Base-by-base conservation (phyloP, 352 stramenopile genomes). In the Globisporangium barbulae region DNA sequence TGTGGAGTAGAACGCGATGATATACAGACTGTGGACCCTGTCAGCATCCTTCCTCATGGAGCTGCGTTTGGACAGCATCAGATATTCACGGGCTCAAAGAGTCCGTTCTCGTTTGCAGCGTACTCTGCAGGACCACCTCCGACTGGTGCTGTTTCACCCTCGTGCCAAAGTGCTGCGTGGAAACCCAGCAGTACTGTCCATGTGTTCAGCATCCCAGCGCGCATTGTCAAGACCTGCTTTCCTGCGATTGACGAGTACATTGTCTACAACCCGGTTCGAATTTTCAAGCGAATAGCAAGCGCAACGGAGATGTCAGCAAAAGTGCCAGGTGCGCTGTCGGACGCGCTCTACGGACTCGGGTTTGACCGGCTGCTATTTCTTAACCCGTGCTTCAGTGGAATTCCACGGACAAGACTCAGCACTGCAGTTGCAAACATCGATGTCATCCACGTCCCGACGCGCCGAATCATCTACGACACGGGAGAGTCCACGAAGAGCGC, bases 31-130 rank as follows among this genome's bases (percentile, higher is more conserved):
- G 61, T 74, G 15, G 67, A 81, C 44, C 69, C 67, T 19, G 58
- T 86, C 4, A 76, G 73, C 33, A 71, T 83, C 44, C 61, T 86
- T 21, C 64, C 71, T 15, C 54, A 50, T 17, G 73, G 73, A 3
- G 72, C 68, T 44, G 65, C 67, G 0, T 86, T 86, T 55, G 75
- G 75, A 1, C 73, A 84, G 13, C 57, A 81, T 1, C 69, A 81
- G 25, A 68, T 86, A 39, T 68, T 83, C 21, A 75, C 75, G 7
- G 48, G 53, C 1, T 64, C 73, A 5, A 73, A 54, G 13, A 83
- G 73, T 49, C 63, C 75, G 10, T 83, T 76, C 41, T 73, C 73
- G 5, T 86, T 81, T 37, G 67, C 69, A 5, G 67, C 65, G 6
- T 83, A 76, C 44, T 67, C 73, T 15, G 22, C 64, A 13, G 60